Base-by-base conservation (phyloP, 2,329 filamentous ascomycete genomes). In the Botryosphaeria dothidea region DNA sequence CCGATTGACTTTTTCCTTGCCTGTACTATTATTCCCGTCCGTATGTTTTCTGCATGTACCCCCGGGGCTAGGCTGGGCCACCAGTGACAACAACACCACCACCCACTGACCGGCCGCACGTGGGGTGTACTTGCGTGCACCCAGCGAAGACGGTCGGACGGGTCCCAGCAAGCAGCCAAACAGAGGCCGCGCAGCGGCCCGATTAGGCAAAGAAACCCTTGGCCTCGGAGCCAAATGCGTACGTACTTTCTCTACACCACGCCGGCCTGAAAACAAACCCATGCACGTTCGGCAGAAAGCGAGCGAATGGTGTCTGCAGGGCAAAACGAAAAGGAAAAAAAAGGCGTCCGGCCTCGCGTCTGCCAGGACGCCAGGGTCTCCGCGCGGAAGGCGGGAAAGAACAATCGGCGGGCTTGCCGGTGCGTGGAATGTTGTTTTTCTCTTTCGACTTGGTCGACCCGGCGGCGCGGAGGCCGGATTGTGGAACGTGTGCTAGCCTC, bases 401-500 rank as follows among this genome's bases (percentile, higher is more conserved):
- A 9, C 11, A 11, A 23, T 23, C 5, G 19, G 27, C 56, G n/a
- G 8, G 27, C 25, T 4, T 27, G n/a, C 19, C 27, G 25, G 49
- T 36, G n/a, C n/a, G n/a, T n/a, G 49, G 41, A 34, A 23, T 60
- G 38, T 46, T 60, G 34, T 41, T 60, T 4, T 31, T 52, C 17
- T 19, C 27, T 31, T 17, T 41, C 38, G 4, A 34, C 7, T 11
- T 34, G 46, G 46, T 15, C 19, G 41, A 13, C 45, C 19, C 45
- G 19, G 21, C 25, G 25, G 56, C 56, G 56, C 38, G 41, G 27
- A 60, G 56, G 43, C 56, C 56, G 27, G 45, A 13, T 27, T 17
- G 56, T 36, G 56, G 56, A 46, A 60, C 56, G 56, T 60, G 56
- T 60, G 56, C 54, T 15, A 45, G 23, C 31, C 6, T 34, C 31